phyloP scores from a whole-genome alignment of 164 flowering plant species.

The Stephania cephalantha region DNA sequence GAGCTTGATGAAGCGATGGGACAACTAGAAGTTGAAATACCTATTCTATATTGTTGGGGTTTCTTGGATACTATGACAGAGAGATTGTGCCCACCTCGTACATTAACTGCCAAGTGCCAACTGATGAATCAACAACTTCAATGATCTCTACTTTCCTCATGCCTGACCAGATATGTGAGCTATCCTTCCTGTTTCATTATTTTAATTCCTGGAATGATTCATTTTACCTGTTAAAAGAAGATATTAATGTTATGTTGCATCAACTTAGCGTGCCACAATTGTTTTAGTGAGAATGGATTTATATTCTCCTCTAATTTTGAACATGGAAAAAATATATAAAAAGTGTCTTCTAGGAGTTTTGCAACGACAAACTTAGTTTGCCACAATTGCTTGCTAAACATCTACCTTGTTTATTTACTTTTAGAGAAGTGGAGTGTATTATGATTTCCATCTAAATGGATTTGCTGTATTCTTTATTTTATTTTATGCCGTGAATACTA shows the following conservation, averaged over 20 bases:
- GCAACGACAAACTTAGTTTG: too few species aligned
- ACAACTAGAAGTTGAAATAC: slow-evolving; percentile 24
- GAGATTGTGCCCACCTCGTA: background rate
- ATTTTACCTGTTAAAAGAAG: too few species aligned
- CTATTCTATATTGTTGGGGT: slow-evolving; percentile 3
- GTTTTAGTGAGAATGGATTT: background rate
- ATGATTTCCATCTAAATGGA: background rate
- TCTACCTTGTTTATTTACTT: too few species aligned
- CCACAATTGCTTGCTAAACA: too few species aligned
- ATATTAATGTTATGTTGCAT: too few species aligned
- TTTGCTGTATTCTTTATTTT: slow-evolving; percentile 2
- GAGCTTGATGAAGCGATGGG: slow-evolving; percentile 49
- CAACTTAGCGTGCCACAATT: too few species aligned
- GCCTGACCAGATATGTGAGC: slow-evolving; percentile 2
- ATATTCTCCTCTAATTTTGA: background rate
- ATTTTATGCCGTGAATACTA: background rate
- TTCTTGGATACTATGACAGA: slow-evolving; percentile 9
- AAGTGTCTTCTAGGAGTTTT: too few species aligned
- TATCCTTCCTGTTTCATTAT: background rate
- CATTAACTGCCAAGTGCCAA: background rate
- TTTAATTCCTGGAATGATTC: too few species aligned
- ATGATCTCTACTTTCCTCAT: background rate
- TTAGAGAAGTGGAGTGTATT: background rate
- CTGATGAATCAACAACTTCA: background rate
- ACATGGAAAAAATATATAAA: too few species aligned